Evolutionary conservation across 257 asterid species (phyloP), one percentile per base, ranked within the genome.

Genomic region (Verbena officinalis): DNA sequence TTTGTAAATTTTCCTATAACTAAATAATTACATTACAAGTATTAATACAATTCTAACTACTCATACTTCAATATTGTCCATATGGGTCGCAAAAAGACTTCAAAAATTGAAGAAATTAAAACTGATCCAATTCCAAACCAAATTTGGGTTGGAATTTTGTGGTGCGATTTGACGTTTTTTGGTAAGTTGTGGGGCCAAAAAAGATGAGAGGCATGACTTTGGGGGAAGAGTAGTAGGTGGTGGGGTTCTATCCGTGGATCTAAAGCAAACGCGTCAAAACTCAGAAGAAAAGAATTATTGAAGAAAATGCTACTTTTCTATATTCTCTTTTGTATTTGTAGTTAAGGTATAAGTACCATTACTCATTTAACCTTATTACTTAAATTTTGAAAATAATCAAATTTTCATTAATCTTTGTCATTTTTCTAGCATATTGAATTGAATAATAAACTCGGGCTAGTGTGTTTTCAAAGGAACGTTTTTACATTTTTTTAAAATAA

Each of bases 261-360:
- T 62, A 69, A 73, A 68, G 81, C 81, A 72, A 71, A 54, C 69
- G 73, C 73, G 66, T 63, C 21, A 4, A 15, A 27, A 59, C 55
- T 4, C 43, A 44, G 20, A 17, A 42, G 4, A 15, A 21, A 2
- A 3, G 16, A 56, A 21, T 9, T 0, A 21, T 1, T 1, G 24
- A 27, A 58, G 15, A 15, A 17, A 49, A 9, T 5, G 50, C 1
- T 33, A 3, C 52, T 31, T 69, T 62, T 4, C 59, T 34, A 43
- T 70, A 57, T 57, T 71, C 71, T 39, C 66, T 64, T 33, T 61
- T 34, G 12, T 15, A 6, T 22, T 62, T 27, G 13, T 33, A 59
- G 75, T 62, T 43, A 53, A 70, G 53, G 75, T 61, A 70, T 53
- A 27, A 30, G 61, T 68, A 23, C 67, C 73, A 50, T 57, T 55